These are phyloP conservation scores for Phytophthora vignae DNA, from an alignment of 352 stramenopile species.

Conservation along the genomic window DNA sequence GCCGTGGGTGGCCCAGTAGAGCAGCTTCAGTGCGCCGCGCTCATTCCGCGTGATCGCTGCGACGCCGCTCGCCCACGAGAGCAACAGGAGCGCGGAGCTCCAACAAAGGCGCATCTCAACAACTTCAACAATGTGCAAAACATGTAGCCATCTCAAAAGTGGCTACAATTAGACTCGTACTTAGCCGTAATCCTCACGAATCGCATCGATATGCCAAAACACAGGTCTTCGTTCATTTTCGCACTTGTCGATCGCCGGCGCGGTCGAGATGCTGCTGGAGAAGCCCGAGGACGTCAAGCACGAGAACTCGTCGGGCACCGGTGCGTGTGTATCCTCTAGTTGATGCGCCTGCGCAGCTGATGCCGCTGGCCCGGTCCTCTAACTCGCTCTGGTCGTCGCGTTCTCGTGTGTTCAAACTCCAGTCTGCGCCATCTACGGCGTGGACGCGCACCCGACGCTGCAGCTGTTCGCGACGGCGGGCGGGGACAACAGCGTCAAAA, in stretches of 20 bases:
- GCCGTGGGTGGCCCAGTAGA: constrained; percentile 73
- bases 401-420: constrained; percentile 12
- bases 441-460: constrained; percentile 83
- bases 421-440: constrained; percentile 86
- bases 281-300: constrained; percentile 84
- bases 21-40: constrained; percentile 66
- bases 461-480: constrained; percentile 81
- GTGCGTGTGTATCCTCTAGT: constrained; percentile 33
- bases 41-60: constrained; percentile 46
- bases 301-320: constrained; percentile 71
- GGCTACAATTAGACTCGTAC: constrained; percentile 28
- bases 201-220: neutral
- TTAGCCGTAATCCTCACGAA: neutral
- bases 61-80: constrained; percentile 5
- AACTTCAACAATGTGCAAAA: constrained; percentile 15
- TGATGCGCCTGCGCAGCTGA: neutral
- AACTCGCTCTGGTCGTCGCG: constrained; percentile 11
- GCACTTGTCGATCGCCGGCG: neutral
- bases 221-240: neutral
- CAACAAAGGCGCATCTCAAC: neutral
- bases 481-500: constrained; percentile 85
- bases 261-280: constrained; percentile 75
- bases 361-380: neutral
- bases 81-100: neutral
- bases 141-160: constrained; percentile 16